Evolutionary conservation across 106 monocot genomes (phyloP), one percentile per base, ranked within the genome.

Genomic region (Phalaenopsis equestris): DNA sequence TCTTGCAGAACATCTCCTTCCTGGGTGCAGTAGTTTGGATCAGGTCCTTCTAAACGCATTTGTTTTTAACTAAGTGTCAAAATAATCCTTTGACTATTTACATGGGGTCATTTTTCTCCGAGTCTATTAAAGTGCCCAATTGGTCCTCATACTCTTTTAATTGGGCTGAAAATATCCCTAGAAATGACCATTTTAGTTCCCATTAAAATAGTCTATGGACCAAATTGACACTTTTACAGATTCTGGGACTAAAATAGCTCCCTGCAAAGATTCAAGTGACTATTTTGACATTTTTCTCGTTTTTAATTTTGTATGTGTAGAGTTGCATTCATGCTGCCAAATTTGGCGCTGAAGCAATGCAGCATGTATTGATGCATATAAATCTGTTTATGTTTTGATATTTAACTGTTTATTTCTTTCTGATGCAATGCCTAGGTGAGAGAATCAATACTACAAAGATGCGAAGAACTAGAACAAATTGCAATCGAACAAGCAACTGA

Each of bases 401-500:
- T 23, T 67, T 11, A 39, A 72, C 72, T 8, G 41, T 41, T 39
- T 8, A 72, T 21, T 24, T 45, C 5, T 73, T 73, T 39, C 21
- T 7, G 58, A 39, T 46, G 52, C 52, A 52, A 30, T 84, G 21
- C 46, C 47, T 83, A 99, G 98, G 98, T 94, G 42, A 84, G 78
- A 81, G 91, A 99, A 80, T 74, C 82, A 77, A 87, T 99, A 88
- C 82, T 99, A 56, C 80, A 91, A 73, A 99, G 92, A 83, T 99
- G 94, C 80, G 87, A 56, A 84, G 92, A 93, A 83, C 82, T 94
- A 75, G 98, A 99, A 82, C 82, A 91, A 85, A 91, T 81, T 81
- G 98, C 98, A 11, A 94, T 88, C 81, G 98, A 99, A 67, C 94
- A 99, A 87, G 98, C 98, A 83, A 99, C 98, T 19, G 98, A 99